phyloP scores from a whole-genome alignment of 495 filamentous ascomycete species.

The Aspergillus diversus region DNA sequence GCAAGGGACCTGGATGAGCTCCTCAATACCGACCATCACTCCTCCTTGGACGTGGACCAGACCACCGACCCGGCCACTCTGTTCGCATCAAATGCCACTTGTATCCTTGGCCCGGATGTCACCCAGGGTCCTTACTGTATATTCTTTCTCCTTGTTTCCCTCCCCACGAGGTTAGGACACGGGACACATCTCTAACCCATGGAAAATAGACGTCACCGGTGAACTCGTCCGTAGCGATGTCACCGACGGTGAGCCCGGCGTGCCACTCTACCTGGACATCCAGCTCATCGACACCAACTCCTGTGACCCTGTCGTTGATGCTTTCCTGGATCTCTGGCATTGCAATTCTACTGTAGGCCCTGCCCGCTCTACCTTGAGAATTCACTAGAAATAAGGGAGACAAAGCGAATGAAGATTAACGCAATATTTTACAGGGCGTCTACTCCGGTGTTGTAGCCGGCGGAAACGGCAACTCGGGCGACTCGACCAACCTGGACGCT shows the following conservation, averaged over 20 bases:
- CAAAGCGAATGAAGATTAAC: neutral
- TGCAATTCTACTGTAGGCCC: conserved; percentile 45
- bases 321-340: conserved; percentile 66
- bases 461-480: conserved; percentile 53
- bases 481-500: conserved; percentile 45
- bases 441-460: conserved; percentile 59
- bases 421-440: conserved; percentile 43
- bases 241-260: conserved; percentile 57
- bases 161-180: neutral
- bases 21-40: conserved; percentile 7
- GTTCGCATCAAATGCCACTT: conserved; percentile 58
- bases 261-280: conserved; percentile 61
- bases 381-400: neutral
- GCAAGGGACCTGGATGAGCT: conserved; percentile 16
- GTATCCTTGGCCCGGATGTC: conserved; percentile 58
- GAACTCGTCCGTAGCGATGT: conserved; percentile 60
- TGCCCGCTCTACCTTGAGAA: neutral
- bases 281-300: conserved; percentile 62
- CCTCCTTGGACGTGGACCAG: conserved; percentile 44
- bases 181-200: neutral
- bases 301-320: conserved; percentile 55
- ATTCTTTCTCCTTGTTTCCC: neutral
- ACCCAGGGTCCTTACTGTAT: conserved; percentile 60
- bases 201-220: conserved; percentile 42
- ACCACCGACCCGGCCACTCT: conserved; percentile 52